Evolutionary conservation across 139 green algal genomes (phyloP).

Genomic region (Diplosphaera chodatii): DNA sequence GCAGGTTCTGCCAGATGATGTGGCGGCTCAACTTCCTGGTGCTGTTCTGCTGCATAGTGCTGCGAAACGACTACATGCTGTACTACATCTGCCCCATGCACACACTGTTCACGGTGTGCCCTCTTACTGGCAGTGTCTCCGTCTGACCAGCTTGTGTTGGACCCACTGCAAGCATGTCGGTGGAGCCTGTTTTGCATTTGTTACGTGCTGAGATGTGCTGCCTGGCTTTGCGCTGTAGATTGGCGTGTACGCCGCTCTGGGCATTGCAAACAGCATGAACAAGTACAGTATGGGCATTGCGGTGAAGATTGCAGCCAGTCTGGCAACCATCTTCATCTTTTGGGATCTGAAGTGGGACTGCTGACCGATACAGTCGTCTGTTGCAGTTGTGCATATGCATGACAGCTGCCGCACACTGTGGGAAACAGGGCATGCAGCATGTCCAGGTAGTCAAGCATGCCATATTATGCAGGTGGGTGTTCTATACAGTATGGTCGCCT

Average conservation of each 20-base stretch:
- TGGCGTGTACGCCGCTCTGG: constrained; percentile 31
- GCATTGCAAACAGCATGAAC: constrained; percentile 61
- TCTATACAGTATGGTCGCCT: constrained; percentile 80
- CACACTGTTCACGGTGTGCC: constrained; percentile 81
- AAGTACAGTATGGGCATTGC: constrained; percentile 44
- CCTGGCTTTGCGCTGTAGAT: neutral
- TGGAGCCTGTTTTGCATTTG: no score
- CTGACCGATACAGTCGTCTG: neutral
- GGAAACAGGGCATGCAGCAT: no score
- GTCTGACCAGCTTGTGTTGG: no score
- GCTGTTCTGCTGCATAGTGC: constrained; percentile 62
- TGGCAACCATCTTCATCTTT: constrained; percentile 56
- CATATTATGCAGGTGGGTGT: constrained; percentile 55
- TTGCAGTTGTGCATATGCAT: neutral
- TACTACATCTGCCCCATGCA: constrained; percentile 99
- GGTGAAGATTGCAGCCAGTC: constrained; percentile 47
- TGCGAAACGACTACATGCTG: constrained; percentile 93
- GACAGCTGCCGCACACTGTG: no score
- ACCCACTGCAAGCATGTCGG: no score
- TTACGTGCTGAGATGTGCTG: no score
- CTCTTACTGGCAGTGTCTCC: no score
- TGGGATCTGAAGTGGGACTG: constrained; percentile 73
- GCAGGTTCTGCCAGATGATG: constrained; percentile 92
- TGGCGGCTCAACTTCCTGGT: constrained; percentile 96
- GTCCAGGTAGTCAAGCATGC: no score